Base-by-base conservation (phyloP, 768 basidiomycete genomes). In the Clitopilus passeckerianus region DNA sequence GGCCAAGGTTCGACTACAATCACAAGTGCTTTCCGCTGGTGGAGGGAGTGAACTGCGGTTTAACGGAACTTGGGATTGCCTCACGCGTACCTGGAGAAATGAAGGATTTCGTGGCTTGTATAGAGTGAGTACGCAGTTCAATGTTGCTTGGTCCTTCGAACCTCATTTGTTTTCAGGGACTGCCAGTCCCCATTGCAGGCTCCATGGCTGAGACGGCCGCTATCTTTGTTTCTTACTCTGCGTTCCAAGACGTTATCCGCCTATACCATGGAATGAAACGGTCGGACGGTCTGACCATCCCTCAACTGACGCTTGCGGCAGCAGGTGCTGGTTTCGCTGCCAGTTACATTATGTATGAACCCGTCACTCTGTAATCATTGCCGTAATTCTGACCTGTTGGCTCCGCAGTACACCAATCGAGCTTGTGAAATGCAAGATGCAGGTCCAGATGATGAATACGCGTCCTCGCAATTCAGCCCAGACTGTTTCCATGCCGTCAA, bases 141-240 rank as follows among this genome's bases (percentile, higher is more conserved):
- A 30, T 4, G 1, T n/a, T 33, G n/a, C 34, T 30, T n/a, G 53
- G 12, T 24, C 53, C 20, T 18, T 41, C 27, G 24, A 18, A 27
- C 23, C 44, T 57, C 30, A 58, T 7, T 53, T 16, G 9, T 52
- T 33, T 57, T 22, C 53, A 95, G 95, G 96, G 96, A 15, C 77
- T 98, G 2, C 93, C 95, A n/a, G 92, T 93, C 43, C 96, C 96
- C 0, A 79, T 99, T 30, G 85, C 89, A 0, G 96, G 94, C 5
- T 92, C 96, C 24, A 96, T 96, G 86, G 87, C 84, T 0, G 95
- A 98, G 73, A 98, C 95, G 63, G 96, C 96, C 1, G 80, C 85
- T 1, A 78, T 98, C 34, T 99, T 99, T 75, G 74, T 97, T 52
- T 77, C 90, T 5, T 98, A 98, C 70, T 86, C 85, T 60, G 87